Base-by-base conservation (phyloP, 176 grass and related monocot species). In the Eremochloa ophiuroides region DNA sequence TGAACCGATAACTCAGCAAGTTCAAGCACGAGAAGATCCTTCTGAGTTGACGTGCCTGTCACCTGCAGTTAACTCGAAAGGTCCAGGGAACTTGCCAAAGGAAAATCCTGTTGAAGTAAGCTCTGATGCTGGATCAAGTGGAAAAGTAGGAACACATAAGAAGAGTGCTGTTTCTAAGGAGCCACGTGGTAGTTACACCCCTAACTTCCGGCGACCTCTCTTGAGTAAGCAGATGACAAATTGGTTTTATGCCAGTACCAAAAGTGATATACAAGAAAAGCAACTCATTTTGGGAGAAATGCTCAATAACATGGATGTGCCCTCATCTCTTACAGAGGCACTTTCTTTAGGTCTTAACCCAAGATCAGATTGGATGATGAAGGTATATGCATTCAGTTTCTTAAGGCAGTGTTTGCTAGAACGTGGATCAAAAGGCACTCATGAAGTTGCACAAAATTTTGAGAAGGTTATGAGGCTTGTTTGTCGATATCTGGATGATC, bases 391-490 rank as follows among this genome's bases (percentile, higher is more conserved):
- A 85, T 93, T 98, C 38, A 86, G 86, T 78, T 95, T 89, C 79
- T 66, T 98, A 75, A 74, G 53, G 8, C 91, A 84, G 30, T 88
- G 79, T 69, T 84, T 95, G 80, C 68, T 87, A 44, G 84, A 95
- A 71, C 88, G 75, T 76, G 86, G 88, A 50, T 76, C 88, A 50
- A 98, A 89, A 87, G 93, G 96, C 41, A 73, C 89, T 79, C 87
- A 93, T 66, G 96, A 93, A 79, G 82, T 98, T 81, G 86, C 82
- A 23, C 90, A 95, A 39, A 93, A 87, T 90, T 98, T 98, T 84
- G 96, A 98, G 72, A 98, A 93, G 85, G 88, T 95, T 17, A 95
- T 95, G 96, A 98, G 88, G 60, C 29, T 98, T 73, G 88, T 98
- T 79, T 88, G 87, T 79, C 88, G 82, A 41, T 87, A 98, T 80